phyloP scores from a whole-genome alignment of 2,329 filamentous ascomycete species.

The Annulohypoxylon truncatum region DNA sequence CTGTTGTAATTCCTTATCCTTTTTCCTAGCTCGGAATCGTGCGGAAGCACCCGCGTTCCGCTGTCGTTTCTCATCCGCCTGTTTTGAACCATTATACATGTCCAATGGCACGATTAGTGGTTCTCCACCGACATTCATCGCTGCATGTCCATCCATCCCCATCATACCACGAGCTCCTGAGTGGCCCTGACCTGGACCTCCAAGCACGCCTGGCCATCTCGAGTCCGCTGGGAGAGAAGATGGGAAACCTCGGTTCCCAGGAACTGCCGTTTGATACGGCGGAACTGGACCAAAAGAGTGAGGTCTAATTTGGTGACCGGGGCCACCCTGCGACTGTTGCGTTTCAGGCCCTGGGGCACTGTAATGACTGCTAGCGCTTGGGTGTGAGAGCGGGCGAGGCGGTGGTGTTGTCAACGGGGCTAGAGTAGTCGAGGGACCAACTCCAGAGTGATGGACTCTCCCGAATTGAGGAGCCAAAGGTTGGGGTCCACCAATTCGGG shows the following conservation, averaged over 20 bases:
- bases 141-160: constrained; percentile 47
- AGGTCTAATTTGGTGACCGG: constrained; percentile 35
- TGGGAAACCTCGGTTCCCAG: constrained; percentile 39
- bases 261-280: constrained; percentile 36
- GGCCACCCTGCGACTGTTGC: constrained; percentile 32
- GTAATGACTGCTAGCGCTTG: constrained; percentile 37
- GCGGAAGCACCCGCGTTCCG: constrained; percentile 88
- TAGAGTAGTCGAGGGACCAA: constrained; percentile 39
- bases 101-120: constrained; percentile 76
- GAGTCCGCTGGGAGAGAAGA: constrained; percentile 38
- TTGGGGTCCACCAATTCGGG: constrained; percentile 39
- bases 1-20: constrained; percentile 82
- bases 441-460: constrained; percentile 36
- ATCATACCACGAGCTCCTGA: constrained; percentile 38
- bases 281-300: constrained; percentile 34
- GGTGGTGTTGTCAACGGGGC: constrained; percentile 42
- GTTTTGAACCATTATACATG: constrained; percentile 82
- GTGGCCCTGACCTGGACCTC: constrained; percentile 30
- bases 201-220: constrained; percentile 42
- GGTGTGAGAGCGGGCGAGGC: constrained; percentile 47
- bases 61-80: constrained; percentile 86
- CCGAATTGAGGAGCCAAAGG: constrained; percentile 46
- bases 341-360: constrained; percentile 38
- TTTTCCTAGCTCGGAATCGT: constrained; percentile 82
- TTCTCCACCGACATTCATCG: constrained; percentile 50